Evolutionary conservation across 2,329 filamentous ascomycete species (phyloP), one percentile per base, ranked within the genome.

Genomic region (Pseudofabraea citricarpa): DNA sequence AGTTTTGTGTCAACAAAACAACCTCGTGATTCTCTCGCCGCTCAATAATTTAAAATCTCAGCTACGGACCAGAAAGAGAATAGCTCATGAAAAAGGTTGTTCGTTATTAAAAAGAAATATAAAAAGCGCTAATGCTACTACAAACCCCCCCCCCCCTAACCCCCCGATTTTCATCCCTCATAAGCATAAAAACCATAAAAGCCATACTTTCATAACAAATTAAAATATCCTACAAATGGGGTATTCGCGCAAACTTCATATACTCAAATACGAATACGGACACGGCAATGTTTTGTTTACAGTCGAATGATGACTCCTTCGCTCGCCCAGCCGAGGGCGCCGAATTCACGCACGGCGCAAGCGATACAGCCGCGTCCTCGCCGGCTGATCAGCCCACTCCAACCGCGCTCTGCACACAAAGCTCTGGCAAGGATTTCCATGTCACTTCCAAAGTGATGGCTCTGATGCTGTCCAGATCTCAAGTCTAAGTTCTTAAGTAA

Each of bases 321-420:
- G 21, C 21, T 23, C 20, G 31, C 35, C 70, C 87, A 81, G 2
- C 79, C 81, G 45, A 89, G 60, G 3, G 82, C 85, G 5, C 80
- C 79, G 0, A 85, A 85, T 66, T 91, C 85, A 15, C 87, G 74
- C 33, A 91, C 77, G 31, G 83, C 84, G 62, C 87, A 91, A 3
- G 77, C 76, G 26, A 90, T 63, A 58, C 87, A 91, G 0, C 83
- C 85, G 48, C 84, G 72, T 51, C 79, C 76, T 29, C 74, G 70
- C 40, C 83, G 72, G 48, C 82, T 86, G 49, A 90, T 72, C 15
- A 90, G 60, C 18, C 86, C 85, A 59, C 89, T 85, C 72, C 82
- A 83, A 2, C 86, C 86, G 52, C 75, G 79, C 57, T 87, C 80
- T 1, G 85, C 82, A 59, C 87, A 90, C 52, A 87, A 72, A 2